These are phyloP conservation scores for Ceratocystis variospora DNA, from an alignment of 2,329 filamentous ascomycete species.

Conservation along the genomic window DNA sequence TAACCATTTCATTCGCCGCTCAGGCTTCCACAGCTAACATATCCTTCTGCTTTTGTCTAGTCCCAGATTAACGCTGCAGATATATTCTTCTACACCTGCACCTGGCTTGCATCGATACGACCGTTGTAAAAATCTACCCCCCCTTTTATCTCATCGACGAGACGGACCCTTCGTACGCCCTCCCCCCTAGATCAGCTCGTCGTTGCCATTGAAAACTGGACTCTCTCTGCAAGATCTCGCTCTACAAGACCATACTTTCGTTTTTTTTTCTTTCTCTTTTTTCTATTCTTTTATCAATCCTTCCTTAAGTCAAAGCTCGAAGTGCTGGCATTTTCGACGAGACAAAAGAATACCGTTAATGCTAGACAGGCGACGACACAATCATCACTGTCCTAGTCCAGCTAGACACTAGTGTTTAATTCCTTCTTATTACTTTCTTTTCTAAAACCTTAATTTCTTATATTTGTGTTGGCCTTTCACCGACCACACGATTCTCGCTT, in stretches of 20 bases:
- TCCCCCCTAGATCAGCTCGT: not conserved
- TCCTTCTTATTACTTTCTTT: not conserved
- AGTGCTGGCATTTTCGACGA: constrained; percentile 7
- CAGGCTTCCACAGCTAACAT: not conserved
- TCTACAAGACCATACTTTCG: no score
- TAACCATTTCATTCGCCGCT: not conserved
- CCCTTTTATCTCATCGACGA: not conserved
- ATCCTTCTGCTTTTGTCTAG: not conserved
- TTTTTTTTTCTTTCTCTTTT: no score
- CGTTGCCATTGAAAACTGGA: not conserved
- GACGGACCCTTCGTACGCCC: not conserved
- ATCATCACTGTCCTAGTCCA: not conserved
- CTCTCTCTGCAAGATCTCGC: not conserved
- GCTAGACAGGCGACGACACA: not conserved
- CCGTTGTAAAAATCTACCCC: not conserved
- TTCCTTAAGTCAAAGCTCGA: not conserved
- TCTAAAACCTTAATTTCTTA: not conserved
- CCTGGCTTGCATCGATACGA: not conserved
- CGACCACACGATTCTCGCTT: not conserved
- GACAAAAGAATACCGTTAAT: not conserved
- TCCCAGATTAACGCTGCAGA: not conserved
- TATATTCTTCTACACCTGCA: not conserved
- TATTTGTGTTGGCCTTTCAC: not conserved
- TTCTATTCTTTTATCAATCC: not conserved
- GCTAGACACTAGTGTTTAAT: not conserved